phyloP scores from a whole-genome alignment of 441 rosid species.

The Populus trichocarpa region DNA sequence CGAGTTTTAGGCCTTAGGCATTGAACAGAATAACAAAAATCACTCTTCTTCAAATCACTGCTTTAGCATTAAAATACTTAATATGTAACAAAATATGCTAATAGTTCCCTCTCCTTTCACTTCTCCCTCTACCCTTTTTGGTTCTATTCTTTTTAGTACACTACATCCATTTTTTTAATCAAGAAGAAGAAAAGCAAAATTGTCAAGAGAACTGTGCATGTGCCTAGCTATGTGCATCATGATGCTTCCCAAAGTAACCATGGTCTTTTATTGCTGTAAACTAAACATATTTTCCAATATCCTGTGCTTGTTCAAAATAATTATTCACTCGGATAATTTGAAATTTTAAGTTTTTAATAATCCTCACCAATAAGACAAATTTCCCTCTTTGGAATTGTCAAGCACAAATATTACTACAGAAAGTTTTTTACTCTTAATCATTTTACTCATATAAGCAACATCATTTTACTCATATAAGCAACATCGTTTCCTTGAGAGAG shows the following conservation, averaged over 20 bases:
- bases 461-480: background rate
- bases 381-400: background rate
- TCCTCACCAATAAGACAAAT: background rate
- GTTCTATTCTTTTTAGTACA: background rate
- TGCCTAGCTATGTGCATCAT: background rate
- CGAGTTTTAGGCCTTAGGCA: background rate
- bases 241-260: background rate
- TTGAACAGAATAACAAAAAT: background rate
- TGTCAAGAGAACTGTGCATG: background rate
- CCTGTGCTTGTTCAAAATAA: background rate
- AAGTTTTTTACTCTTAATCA: background rate
- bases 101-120: background rate
- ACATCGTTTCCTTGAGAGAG: background rate
- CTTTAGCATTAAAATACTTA: background rate
- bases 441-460: background rate
- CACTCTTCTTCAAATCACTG: background rate
- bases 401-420: too few relatives aligned
- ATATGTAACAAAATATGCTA: background rate
- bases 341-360: background rate
- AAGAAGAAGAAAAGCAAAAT: background rate
- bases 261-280: background rate
- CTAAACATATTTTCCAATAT: background rate
- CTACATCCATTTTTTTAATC: background rate
- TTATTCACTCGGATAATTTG: background rate
- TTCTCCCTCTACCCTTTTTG: background rate